Percentiles rank a stretch among this genome's conserved stretches.
Conservation (phyloP, 352 stramenopile genomes). For the Phytophthora kernoviae region DNA sequence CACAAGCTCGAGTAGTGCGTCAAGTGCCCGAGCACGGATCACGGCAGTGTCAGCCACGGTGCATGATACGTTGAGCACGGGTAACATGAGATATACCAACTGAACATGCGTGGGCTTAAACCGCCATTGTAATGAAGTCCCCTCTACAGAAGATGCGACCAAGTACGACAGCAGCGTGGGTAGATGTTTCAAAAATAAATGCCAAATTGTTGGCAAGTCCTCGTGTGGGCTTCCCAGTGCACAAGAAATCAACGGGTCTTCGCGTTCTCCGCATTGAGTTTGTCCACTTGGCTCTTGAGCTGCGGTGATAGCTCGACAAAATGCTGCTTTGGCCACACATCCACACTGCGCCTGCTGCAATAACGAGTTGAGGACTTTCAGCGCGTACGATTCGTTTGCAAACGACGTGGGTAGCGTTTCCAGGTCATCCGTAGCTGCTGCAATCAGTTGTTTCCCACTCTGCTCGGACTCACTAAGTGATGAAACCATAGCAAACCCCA, state of each 20-base stretch:
- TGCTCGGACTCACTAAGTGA: conserved; percentile 37
- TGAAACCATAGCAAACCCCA: conserved; percentile 63
- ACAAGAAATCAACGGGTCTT: conserved; percentile 12
- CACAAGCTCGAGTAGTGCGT: conserved; percentile 89
- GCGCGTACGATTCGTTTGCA: conserved; percentile 69
- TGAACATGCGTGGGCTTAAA: conserved; percentile 74
- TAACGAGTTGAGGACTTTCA: conserved; percentile 84
- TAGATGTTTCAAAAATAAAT: conserved; percentile 49
- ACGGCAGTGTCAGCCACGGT: conserved; percentile 53
- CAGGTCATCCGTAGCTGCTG: conserved; percentile 45
- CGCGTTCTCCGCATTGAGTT: not conserved
- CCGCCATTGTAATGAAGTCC: conserved; percentile 25
- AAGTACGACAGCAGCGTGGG: conserved; percentile 49
- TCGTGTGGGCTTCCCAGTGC: conserved; percentile 52
- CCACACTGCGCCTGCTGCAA: conserved; percentile 74
- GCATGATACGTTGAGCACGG: conserved; percentile 78
- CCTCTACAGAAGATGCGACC: conserved; percentile 3
- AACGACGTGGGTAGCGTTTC: conserved; percentile 55
- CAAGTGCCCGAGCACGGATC: conserved; percentile 44
- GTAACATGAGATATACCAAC: conserved; percentile 76
- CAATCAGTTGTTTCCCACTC: conserved; percentile 46
- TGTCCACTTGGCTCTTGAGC: conserved; percentile 1
- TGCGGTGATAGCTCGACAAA: conserved; percentile 20
- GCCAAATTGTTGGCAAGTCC: conserved; percentile 69
- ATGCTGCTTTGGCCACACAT: conserved; percentile 65